phyloP scores from a whole-genome alignment of 176 grass and related monocot species.

The Triticum dicoccoides region DNA sequence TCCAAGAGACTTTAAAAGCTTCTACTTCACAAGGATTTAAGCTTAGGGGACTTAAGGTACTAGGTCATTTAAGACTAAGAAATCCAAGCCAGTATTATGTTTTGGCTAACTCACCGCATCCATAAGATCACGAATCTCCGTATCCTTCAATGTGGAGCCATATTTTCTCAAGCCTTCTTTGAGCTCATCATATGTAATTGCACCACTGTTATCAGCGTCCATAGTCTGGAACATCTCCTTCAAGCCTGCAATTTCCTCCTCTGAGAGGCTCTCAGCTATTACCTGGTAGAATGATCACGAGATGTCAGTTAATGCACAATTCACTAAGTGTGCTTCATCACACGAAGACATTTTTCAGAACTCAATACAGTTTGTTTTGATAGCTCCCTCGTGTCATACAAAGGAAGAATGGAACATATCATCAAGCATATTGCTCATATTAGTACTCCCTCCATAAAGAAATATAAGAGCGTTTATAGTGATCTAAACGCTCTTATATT shows the following conservation, averaged over 20 bases:
- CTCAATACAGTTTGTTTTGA: not conserved
- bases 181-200: constrained; percentile 96
- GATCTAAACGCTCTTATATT: too few relatives aligned
- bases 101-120: constrained; percentile 76
- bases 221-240: constrained; percentile 98
- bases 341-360: not conserved
- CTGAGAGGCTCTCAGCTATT: constrained; percentile 97
- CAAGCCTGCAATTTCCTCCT: constrained; percentile 98
- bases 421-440: not conserved
- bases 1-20: not conserved
- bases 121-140: constrained; percentile 98
- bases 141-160: constrained; percentile 96
- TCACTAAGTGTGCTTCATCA: not conserved
- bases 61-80: constrained; percentile 1
- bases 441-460: too few relatives aligned
- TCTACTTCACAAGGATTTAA: not conserved
- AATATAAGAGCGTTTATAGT: too few relatives aligned
- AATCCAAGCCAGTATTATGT: constrained; percentile 1
- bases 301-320: constrained; percentile 20
- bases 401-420: not conserved
- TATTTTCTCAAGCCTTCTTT: constrained; percentile 92
- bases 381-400: not conserved
- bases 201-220: constrained; percentile 96
- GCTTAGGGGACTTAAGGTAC: constrained; percentile 6
- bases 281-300: constrained; percentile 51